Evolutionary conservation across 2,329 filamentous ascomycete genomes (phyloP).

Genomic region (Fusarium heterosporum): DNA sequence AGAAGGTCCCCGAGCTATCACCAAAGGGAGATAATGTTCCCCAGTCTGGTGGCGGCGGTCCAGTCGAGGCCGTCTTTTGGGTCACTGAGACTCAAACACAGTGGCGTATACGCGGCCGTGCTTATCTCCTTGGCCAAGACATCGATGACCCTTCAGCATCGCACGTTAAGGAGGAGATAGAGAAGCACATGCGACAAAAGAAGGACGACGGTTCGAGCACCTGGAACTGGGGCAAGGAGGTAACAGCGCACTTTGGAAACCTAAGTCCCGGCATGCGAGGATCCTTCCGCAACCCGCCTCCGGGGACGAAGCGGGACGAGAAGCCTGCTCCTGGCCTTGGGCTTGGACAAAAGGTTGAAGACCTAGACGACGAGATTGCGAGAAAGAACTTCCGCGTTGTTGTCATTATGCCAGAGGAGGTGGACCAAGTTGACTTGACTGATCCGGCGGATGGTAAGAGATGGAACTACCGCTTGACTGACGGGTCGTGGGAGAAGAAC

Average conservation of each 20-base stretch:
- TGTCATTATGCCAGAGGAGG: slow-evolving; percentile 81
- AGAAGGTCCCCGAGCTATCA: slow-evolving; percentile 80
- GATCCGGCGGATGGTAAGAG: slow-evolving; percentile 72
- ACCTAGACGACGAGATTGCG: slow-evolving; percentile 76
- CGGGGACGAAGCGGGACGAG: slow-evolving; percentile 70
- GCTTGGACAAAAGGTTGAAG: slow-evolving; percentile 74
- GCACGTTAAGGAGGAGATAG: slow-evolving; percentile 70
- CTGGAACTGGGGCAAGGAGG: slow-evolving; percentile 84
- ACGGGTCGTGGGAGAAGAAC: slow-evolving; percentile 70
- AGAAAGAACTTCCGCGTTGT: slow-evolving; percentile 83
- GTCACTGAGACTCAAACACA: slow-evolving; percentile 76
- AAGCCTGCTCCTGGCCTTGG: slow-evolving; percentile 57
- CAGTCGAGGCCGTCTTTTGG: slow-evolving; percentile 90
- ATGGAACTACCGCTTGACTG: slow-evolving; percentile 74
- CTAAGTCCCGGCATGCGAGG: slow-evolving; percentile 83
- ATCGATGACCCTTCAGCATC: slow-evolving; percentile 59
- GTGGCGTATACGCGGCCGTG: slow-evolving; percentile 84
- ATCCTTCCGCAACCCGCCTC: slow-evolving; percentile 77
- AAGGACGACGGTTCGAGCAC: slow-evolving; percentile 52
- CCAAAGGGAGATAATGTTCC: slow-evolving; percentile 52
- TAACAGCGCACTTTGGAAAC: slow-evolving; percentile 92
- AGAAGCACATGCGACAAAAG: slow-evolving; percentile 68
- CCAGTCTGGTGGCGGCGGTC: slow-evolving; percentile 70
- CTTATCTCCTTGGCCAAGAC: slow-evolving; percentile 79
- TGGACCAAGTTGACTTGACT: slow-evolving; percentile 79